Percentiles rank a stretch among this genome's conserved stretches.
Conservation (phyloP, 768 basidiomycete genomes). For the Pleurotus citrinopileatus region DNA sequence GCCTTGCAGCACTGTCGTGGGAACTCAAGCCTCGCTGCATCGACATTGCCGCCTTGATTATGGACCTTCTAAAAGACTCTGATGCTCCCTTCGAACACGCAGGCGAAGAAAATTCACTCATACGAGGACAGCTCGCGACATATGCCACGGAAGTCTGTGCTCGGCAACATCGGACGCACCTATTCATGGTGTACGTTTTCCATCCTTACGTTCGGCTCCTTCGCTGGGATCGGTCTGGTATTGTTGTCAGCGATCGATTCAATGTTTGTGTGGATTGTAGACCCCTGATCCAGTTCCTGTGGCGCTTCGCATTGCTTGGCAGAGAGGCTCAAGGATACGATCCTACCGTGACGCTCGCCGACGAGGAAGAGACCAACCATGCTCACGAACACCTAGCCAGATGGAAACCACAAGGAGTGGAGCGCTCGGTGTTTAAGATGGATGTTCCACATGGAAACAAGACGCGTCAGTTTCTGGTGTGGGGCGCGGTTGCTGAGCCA, state of each 20-base stretch:
- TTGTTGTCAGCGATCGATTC: slow-evolving; percentile 22
- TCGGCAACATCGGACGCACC: slow-evolving; percentile 26
- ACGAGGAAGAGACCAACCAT: not conserved
- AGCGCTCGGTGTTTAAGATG: no score
- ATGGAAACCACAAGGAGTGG: no score
- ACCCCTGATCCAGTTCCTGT: slow-evolving; percentile 23
- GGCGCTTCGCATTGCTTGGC: slow-evolving; percentile 14
- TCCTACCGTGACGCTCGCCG: not conserved
- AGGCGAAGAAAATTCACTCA: not conserved
- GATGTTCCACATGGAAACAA: no score
- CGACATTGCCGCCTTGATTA: not conserved
- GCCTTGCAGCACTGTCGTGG: not conserved
- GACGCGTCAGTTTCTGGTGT: no score
- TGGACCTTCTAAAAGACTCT: not conserved
- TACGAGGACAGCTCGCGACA: slow-evolving; percentile 20
- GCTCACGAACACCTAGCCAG: no score
- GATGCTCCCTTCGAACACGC: not conserved
- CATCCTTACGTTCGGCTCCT: slow-evolving; percentile 24
- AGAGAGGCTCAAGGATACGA: not conserved
- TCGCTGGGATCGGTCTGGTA: slow-evolving; percentile 31
- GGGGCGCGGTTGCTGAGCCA: no score
- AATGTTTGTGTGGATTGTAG: slow-evolving; percentile 15
- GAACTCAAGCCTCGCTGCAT: not conserved
- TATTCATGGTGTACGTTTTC: slow-evolving; percentile 27
- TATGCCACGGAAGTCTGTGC: slow-evolving; percentile 21